These are phyloP conservation scores for Purshia tridentata DNA, from an alignment of 306 rosid species.

Conservation along the genomic window DNA sequence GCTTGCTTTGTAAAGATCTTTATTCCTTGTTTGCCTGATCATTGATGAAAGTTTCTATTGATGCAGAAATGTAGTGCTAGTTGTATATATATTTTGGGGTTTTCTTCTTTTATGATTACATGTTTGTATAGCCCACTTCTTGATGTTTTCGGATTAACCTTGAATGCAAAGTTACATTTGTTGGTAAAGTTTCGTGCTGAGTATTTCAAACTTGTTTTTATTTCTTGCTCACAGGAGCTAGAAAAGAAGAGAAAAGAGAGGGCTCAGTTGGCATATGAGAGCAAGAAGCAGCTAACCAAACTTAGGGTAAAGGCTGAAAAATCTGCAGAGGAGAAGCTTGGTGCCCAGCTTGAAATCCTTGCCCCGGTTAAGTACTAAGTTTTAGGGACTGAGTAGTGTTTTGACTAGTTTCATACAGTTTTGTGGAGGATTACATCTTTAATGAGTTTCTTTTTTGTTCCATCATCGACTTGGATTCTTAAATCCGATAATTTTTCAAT, in stretches of 20 bases:
- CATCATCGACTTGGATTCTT: too few relatives aligned
- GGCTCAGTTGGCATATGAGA: conserved; percentile 46
- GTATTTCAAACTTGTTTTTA: conserved; percentile 2
- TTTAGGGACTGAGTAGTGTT: conserved; percentile 13
- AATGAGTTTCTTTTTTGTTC: conserved; percentile 6
- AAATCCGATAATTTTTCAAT: too few relatives aligned
- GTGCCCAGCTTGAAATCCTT: conserved; percentile 56
- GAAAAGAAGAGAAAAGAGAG: conserved; percentile 68
- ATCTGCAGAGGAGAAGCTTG: conserved; percentile 53
- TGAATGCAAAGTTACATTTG: neutral
- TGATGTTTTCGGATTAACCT: neutral
- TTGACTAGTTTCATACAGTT: conserved; percentile 23
- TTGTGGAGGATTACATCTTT: conserved; percentile 23
- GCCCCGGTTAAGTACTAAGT: conserved; percentile 50
- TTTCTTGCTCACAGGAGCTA: conserved; percentile 38
- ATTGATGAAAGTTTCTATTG: neutral
- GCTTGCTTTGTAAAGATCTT: neutral
- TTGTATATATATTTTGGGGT: neutral
- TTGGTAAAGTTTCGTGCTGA: neutral
- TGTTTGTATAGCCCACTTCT: neutral
- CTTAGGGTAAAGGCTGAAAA: conserved; percentile 50
- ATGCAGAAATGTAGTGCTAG: neutral
- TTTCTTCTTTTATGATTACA: neutral
- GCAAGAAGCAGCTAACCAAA: conserved; percentile 56
- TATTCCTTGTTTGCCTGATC: neutral